phyloP scores from a whole-genome alignment of 257 asterid genomes.

The Plectranthus barbatus region DNA sequence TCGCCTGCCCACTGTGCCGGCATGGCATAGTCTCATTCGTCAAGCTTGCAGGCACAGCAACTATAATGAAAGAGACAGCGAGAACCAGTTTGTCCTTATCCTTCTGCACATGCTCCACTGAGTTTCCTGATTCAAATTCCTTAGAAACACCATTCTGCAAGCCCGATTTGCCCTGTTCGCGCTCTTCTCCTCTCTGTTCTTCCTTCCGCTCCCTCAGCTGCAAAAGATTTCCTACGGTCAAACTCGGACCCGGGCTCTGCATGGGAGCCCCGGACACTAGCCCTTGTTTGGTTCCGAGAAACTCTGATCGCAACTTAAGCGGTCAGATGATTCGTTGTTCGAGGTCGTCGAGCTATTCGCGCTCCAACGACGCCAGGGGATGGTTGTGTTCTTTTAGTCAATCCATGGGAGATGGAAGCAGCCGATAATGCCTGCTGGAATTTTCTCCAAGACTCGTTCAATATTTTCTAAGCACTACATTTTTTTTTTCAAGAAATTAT shows the following conservation, averaged over 20 bases:
- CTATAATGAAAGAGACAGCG: slow-evolving; percentile 38
- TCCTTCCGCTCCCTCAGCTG: slow-evolving; percentile 65
- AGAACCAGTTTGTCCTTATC: slow-evolving; percentile 52
- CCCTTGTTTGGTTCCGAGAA: slow-evolving; percentile 43
- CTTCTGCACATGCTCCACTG: slow-evolving; percentile 55
- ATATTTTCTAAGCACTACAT: neutral
- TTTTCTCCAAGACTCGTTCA: neutral
- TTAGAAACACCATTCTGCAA: slow-evolving; percentile 64
- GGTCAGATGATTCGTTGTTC: slow-evolving; percentile 38
- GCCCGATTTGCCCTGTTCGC: slow-evolving; percentile 34
- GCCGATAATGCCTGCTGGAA: slow-evolving; percentile 26
- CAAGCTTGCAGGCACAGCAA: slow-evolving; percentile 47
- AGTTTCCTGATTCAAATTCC: slow-evolving; percentile 29
- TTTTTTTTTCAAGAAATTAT: slow-evolving; percentile 1
- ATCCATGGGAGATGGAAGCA: slow-evolving; percentile 42
- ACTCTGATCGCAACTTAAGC: slow-evolving; percentile 19
- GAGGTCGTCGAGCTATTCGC: slow-evolving; percentile 37
- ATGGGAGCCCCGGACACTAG: slow-evolving; percentile 53
- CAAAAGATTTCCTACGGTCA: slow-evolving; percentile 44
- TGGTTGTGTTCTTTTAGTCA: slow-evolving; percentile 67
- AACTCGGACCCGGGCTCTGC: slow-evolving; percentile 46
- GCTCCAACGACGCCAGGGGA: slow-evolving; percentile 46
- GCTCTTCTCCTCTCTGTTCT: slow-evolving; percentile 42
- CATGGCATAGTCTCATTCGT: slow-evolving; percentile 64
- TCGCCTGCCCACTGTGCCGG: slow-evolving; percentile 82